Evolutionary conservation across 257 asterid species (phyloP).

Genomic region (Penstemon eatonii): DNA sequence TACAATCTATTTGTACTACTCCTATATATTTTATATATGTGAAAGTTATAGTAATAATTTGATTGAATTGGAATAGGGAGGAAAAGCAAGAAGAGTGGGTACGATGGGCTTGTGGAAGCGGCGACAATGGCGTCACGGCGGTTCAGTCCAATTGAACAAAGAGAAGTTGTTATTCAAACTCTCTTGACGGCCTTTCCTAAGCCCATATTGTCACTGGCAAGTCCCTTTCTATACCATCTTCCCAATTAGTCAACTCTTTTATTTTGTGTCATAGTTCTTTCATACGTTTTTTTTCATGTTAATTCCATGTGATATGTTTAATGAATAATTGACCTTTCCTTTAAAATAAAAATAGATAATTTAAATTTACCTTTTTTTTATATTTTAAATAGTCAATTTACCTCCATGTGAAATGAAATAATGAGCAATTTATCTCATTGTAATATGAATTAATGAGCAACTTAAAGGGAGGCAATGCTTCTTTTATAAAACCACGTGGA

Average conservation of each 20-base stretch:
- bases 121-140: slow-evolving; percentile 51
- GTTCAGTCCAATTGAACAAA: slow-evolving; percentile 48
- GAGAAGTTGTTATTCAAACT: slow-evolving; percentile 41
- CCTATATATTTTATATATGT: neutral
- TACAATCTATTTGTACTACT: neutral
- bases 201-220: slow-evolving; percentile 68
- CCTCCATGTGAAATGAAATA: too few relatives aligned
- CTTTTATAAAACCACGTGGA: too few relatives aligned
- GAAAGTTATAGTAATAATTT: too few relatives aligned
- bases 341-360: too few relatives aligned
- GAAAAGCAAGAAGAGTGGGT: slow-evolving; percentile 51
- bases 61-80: slow-evolving; percentile 39
- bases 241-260: too few relatives aligned
- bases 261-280: too few relatives aligned
- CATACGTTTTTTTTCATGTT: neutral
- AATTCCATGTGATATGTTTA: neutral
- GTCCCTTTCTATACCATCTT: slow-evolving; percentile 21
- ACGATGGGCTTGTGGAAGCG: slow-evolving; percentile 74
- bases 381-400: too few relatives aligned
- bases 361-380: too few relatives aligned
- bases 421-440: too few relatives aligned
- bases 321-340: too few relatives aligned
- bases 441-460: too few relatives aligned
- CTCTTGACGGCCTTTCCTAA: slow-evolving; percentile 65
- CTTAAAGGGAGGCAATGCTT: too few relatives aligned